A percentile compares a stretch with the other conserved stretches of the same genome.
phyloP scores from a whole-genome alignment of 2,329 filamentous ascomycete genomes.

The Karstenula rhodostoma region DNA sequence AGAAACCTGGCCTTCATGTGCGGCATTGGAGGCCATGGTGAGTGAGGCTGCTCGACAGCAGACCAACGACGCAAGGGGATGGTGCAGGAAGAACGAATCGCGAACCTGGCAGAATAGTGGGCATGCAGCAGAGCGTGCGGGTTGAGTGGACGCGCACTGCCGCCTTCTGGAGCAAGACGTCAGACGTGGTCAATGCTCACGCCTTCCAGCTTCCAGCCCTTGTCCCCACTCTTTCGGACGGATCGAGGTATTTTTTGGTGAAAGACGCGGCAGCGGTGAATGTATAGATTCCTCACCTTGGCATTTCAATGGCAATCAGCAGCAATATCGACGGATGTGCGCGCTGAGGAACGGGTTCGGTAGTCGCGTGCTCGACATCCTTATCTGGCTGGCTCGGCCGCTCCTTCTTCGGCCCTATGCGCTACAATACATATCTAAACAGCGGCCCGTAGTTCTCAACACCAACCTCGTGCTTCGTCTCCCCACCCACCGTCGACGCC shows the following conservation, averaged over 20 bases:
- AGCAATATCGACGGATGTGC: not conserved
- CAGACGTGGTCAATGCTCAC: not conserved
- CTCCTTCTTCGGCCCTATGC: not conserved
- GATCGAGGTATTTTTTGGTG: not conserved
- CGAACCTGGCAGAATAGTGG: not conserved
- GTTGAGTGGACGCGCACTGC: not conserved
- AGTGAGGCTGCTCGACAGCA: not conserved
- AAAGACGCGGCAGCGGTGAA: not conserved
- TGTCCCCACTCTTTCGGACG: not conserved
- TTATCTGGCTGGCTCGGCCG: not conserved
- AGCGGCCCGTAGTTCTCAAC: constrained; percentile 47
- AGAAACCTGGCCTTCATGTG: not conserved
- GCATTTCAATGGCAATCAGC: not conserved
- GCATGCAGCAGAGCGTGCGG: not conserved
- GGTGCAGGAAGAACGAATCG: not conserved
- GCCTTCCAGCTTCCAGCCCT: not conserved
- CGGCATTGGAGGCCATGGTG: constrained; percentile 9
- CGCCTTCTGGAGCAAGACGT: not conserved
- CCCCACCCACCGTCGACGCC: constrained; percentile 19
- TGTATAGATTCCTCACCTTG: not conserved
- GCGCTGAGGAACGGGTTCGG: not conserved
- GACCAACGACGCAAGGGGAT: too few relatives aligned
- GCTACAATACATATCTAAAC: constrained; percentile 44
- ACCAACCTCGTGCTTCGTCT: constrained; percentile 26
- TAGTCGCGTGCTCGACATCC: constrained; percentile 7